Evolutionary conservation across 2,329 filamentous ascomycete species (phyloP), one percentile per base, ranked within the genome.

Genomic region (Lachnellula occidentalis): DNA sequence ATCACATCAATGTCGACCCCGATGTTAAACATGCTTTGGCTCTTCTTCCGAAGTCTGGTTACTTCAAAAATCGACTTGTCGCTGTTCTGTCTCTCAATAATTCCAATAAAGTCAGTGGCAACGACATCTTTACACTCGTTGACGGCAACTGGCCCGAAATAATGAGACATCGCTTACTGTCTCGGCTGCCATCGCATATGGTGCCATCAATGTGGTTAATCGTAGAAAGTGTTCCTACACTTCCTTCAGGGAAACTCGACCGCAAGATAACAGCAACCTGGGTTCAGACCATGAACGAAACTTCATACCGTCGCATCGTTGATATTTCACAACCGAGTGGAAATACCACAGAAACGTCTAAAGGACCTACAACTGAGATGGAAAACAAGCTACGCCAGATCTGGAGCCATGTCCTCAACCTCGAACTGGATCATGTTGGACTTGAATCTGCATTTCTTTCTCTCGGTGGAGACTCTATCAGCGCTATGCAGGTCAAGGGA

Each of bases 401-500:
- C 11, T 61, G 57, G 57, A 49, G 48, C 36, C 43, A 53, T 15
- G 55, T 62, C 39, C 52, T 62, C 5, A 53, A 58, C 43, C 46
- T 62, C 22, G 27, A 27, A 17, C 12, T 43, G 9, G 43, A 58
- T 24, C 55, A 59, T 42, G 37, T 61, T 4, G 51, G 47, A 34
- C 31, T 53, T 11, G 41, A 57, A 27, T 48, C 51, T 21, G 54
- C 56, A n/a, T 64, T 63, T 19, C 31, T 62, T 5, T 46, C 41
- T 37, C 46, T 63, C 8, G 62, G 62, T 4, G 62, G 62, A 5
- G 62, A 64, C 43, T 59, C 58, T 31, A 63, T 66, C 34, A 48
- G 57, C 6, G 63, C 61, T 3, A 64, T 66, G 56, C 55, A 58
- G 24, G 56, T 64, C 11, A 54, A 51, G 34, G 45, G 47, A 21